Evolutionary conservation across 441 rosid species (phyloP).

Genomic region (Erodium texanum): DNA sequence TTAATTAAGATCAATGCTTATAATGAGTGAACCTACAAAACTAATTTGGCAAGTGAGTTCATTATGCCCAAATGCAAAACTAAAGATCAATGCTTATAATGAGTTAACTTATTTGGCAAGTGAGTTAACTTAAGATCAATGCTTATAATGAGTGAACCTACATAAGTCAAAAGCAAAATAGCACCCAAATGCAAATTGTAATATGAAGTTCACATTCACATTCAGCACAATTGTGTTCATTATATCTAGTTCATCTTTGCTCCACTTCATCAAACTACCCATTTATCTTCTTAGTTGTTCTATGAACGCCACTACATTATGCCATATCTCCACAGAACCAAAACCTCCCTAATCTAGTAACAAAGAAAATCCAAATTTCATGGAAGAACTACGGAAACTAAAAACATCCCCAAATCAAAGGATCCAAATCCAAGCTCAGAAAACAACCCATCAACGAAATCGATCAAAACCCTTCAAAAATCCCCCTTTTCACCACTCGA

Average conservation of each 20-base stretch:
- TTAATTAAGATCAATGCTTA: too few species aligned
- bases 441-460: neutral
- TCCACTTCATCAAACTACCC: neutral
- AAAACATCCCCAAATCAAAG: neutral
- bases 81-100: too few species aligned
- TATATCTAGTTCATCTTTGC: neutral
- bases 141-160: too few species aligned
- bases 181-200: too few species aligned
- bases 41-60: too few species aligned
- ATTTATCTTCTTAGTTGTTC: neutral
- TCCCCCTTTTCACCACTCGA: neutral
- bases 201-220: too few species aligned
- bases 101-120: too few species aligned
- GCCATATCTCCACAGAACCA: neutral
- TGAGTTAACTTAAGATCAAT: too few species aligned
- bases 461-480: neutral
- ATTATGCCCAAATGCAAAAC: too few species aligned
- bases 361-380: neutral
- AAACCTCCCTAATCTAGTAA: neutral
- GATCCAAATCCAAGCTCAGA: neutral
- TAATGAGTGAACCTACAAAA: too few species aligned
- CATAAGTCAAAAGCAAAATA: too few species aligned
- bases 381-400: neutral
- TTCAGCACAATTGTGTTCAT: neutral
- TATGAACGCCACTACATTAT: neutral